Percentiles rank a stretch among this genome's conserved stretches.
These are phyloP conservation scores for Zygoascus ofunaensis DNA, from an alignment of 805 yeast species.

Conservation along the genomic window DNA sequence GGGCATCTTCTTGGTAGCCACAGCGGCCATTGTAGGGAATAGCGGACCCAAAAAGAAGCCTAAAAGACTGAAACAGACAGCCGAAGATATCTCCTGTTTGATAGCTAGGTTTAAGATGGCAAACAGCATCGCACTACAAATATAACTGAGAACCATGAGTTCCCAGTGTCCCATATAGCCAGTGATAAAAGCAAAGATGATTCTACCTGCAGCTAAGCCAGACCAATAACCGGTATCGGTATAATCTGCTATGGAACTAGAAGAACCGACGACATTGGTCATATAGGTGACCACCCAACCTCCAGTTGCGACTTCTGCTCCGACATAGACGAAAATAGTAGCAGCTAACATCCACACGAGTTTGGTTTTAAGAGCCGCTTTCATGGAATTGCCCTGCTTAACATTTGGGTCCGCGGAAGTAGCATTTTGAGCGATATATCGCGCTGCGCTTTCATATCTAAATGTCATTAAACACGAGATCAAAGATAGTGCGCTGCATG, in stretches of 20 bases:
- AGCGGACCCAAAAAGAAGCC: conserved; percentile 63
- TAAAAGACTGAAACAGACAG: conserved; percentile 37
- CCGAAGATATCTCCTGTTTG: conserved; percentile 37
- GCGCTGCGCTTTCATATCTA: conserved; percentile 22
- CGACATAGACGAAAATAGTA: conserved; percentile 54
- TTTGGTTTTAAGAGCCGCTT: conserved; percentile 9
- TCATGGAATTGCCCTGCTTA: conserved; percentile 1
- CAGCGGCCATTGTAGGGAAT: conserved; percentile 63
- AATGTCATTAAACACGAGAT: conserved; percentile 37
- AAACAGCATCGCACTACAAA: conserved; percentile 30
- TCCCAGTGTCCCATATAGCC: conserved; percentile 18
- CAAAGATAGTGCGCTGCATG: conserved; percentile 29
- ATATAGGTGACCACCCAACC: conserved; percentile 65
- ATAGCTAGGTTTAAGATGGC: conserved; percentile 42
- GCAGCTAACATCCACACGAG: conserved; percentile 39
- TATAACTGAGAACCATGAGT: conserved; percentile 22
- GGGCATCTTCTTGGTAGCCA: conserved; percentile 57
- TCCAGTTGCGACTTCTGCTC: conserved; percentile 59
- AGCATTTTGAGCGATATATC: conserved; percentile 8
- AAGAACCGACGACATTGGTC: conserved; percentile 44
- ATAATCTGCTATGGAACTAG: conserved; percentile 43
- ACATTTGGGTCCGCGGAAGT: background rate
- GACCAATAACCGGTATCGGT: conserved; percentile 66
- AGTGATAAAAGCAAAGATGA: conserved; percentile 37
- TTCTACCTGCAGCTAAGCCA: conserved; percentile 58